Evolutionary conservation across 2,329 filamentous ascomycete genomes (phyloP), one percentile per base, ranked within the genome.

Genomic region (Didymella arachidicola): DNA sequence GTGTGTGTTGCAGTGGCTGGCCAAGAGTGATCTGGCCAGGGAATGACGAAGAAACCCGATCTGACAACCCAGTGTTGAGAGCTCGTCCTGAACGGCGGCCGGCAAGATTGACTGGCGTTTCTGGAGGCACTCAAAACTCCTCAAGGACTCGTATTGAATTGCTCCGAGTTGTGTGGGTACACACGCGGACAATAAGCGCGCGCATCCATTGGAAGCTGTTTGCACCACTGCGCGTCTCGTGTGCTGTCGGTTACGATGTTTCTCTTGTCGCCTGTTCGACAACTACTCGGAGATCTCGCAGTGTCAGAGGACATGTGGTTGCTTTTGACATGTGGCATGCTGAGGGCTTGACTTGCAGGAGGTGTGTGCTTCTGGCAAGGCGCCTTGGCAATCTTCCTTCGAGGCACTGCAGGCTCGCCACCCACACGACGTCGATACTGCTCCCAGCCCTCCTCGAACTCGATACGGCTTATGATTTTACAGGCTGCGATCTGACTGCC

Each of bases 321-420:
- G 44, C 10, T 25, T 27, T 43, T 19, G 36, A 41, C 7, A 1
- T 29, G 16, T 47, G n/a, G 47, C 19, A 25, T 10, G 26, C 42
- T n/a, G 14, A 22, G 11, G 18, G 6, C 19, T 34, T 41, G n/a
- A 18, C 18, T 29, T 26, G 22, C 25, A 27, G 43, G 8, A 14
- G 32, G 27, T 46, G 43, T 27, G 42, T 53, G 36, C 47, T 43
- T 52, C 30, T 8, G 36, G 54, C 32, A 34, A 46, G 54, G 47
- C 43, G 42, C 39, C 54, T 50, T 51, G 54, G 42, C 45, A 22
- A 19, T 14, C 16, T 7, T 36, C 16, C 32, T 18, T 36, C 32
- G 7, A n/a, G n/a, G 6, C 50, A 41, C 11, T 25, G 25, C 14
- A 39, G n/a, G n/a, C 19, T 26, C 32, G 6, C 25, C 25, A 26